Base-by-base conservation (phyloP, 2,329 filamentous ascomycete species). In the Ophiostoma angusticollis region DNA sequence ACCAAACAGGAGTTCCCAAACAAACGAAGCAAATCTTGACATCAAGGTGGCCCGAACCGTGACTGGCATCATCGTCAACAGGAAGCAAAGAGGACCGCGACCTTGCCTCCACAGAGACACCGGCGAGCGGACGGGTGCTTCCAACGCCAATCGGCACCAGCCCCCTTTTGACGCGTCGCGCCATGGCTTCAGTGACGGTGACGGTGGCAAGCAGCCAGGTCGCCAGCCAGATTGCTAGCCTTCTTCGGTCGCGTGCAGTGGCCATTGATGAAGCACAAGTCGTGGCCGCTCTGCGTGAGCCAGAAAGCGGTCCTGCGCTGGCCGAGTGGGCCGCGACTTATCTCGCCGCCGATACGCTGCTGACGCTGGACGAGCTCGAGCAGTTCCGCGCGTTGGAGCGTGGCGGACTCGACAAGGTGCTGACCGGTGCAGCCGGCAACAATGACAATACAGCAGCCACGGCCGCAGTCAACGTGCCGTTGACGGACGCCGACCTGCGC, bases 401-500 rank as follows among this genome's bases (percentile, higher is more conserved):
- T 43, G 62, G 57, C 24, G 72, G 70, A 9, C 58, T 64, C 40
- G 63, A 66, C 9, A 64, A 68, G 38, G 54, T 54, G 44, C 55
- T 74, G 19, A 59, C 60, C 4, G n/a, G n/a, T n/a, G 60, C 59
- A 14, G 37, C 17, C n/a, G 21, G 18, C 16, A 34, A 14, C n/a
- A 19, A 30, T 6, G 37, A 29, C 17, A 21, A n/a, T n/a, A 18
- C 16, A 19, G 19, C 19, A 19, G 17, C 18, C 27, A 32, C 8
- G 25, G 24, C n/a, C n/a, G n/a, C n/a, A n/a, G n/a, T n/a, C n/a
- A 68, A 22, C 7, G 67, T 66, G 39, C 65, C 70, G 5, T 55
- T 80, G 32, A 58, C 63, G 12, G 76, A 82, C 41, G 60, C 68
- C 19, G 75, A 82, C 37, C 61, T 84, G 40, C 63, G 64, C 38